Base-by-base conservation (phyloP, 176 grass and related monocot species). In the Luzula sylvatica region DNA sequence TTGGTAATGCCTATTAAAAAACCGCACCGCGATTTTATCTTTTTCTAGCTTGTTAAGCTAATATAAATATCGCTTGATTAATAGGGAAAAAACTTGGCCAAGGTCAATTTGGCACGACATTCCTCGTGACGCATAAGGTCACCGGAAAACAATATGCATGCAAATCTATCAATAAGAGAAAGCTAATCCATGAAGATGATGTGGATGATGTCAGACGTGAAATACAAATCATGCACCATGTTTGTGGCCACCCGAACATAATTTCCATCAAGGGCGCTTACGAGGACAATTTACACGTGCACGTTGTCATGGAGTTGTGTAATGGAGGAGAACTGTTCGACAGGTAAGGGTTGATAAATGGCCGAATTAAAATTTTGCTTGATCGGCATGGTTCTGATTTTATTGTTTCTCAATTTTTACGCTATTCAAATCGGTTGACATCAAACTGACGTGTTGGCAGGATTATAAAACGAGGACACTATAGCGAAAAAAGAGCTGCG, bases 201-300 rank as follows among this genome's bases (percentile, higher is more conserved):
- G 65, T 54, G 20, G 65, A 68, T 23, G 65, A 68, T 28, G 65
- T 68, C 50, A 40, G 20, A 14, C 29, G 65, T 13, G 65, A 68
- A 55, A 68, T 68, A 53, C 65, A 68, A 27, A 68, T 68, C 19
- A 68, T 68, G 65, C 65, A 68, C 32, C 65, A 68, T 41, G 47
- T 68, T 2, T 68, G 50, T 3, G 65, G 65, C 21, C 50, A 44
- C 14, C 65, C 65, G 0, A 42, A 68, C 21, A 55, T 68, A 18
- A 68, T 68, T 30, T 68, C 65, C 8, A 55, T 68, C 27, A 38
- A 68, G 65, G 65, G 65, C 3, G 28, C 65, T 0, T 68, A 68
- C 11, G 65, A 68, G 32, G 65, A 68, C 42, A 68, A 27, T 7
- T 29, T 68, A 3, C 47, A 52, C 3, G 65, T 68, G 27, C 65